A percentile compares a stretch with the other conserved stretches of the same genome.
Evolutionary conservation across 352 stramenopile species (phyloP).

Genomic region (Phytophthora fragariaefolia): DNA sequence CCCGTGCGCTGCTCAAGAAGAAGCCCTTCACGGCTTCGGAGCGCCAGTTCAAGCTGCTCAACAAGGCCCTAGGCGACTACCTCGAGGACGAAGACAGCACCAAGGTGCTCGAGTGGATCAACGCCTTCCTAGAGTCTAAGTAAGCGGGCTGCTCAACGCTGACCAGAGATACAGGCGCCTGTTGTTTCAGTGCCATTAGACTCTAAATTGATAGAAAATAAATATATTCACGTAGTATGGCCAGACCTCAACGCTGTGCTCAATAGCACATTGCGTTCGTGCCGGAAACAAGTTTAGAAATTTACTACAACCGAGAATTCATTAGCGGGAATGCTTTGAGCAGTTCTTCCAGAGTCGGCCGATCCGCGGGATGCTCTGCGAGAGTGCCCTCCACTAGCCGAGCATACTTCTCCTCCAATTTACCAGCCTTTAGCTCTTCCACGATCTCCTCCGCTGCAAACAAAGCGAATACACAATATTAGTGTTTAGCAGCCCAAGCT

Average conservation of each 20-base stretch:
- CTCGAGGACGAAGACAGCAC: conserved; percentile 41
- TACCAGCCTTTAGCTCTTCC: conserved; percentile 43
- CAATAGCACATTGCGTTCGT: too few species aligned
- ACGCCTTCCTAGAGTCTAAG: conserved; percentile 60
- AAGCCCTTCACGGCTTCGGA: conserved; percentile 59
- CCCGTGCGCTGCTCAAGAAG: conserved; percentile 59
- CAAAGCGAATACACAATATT: not conserved
- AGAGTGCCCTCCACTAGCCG: conserved; percentile 55
- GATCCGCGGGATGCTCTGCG: conserved; percentile 43
- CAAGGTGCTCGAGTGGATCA: conserved; percentile 74
- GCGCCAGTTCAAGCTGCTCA: conserved; percentile 64
- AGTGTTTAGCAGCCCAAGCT: not conserved
- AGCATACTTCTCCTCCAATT: conserved; percentile 42
- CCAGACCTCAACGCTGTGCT: too few species aligned
- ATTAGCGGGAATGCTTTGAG: conserved; percentile 45
- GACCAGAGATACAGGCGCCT: not conserved
- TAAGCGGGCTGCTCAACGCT: too few species aligned
- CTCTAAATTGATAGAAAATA: conserved; percentile 34
- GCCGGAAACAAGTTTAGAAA: not conserved
- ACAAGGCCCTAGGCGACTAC: conserved; percentile 55
- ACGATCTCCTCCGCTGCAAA: conserved; percentile 68
- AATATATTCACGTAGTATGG: conserved; percentile 38
- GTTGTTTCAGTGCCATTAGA: not conserved
- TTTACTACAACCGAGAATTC: conserved; percentile 53
- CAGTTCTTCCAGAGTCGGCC: conserved; percentile 52